Evolutionary conservation across 495 filamentous ascomycete genomes (phyloP), one percentile per base, ranked within the genome.

Genomic region (Umbilicaria muhlenbergii): DNA sequence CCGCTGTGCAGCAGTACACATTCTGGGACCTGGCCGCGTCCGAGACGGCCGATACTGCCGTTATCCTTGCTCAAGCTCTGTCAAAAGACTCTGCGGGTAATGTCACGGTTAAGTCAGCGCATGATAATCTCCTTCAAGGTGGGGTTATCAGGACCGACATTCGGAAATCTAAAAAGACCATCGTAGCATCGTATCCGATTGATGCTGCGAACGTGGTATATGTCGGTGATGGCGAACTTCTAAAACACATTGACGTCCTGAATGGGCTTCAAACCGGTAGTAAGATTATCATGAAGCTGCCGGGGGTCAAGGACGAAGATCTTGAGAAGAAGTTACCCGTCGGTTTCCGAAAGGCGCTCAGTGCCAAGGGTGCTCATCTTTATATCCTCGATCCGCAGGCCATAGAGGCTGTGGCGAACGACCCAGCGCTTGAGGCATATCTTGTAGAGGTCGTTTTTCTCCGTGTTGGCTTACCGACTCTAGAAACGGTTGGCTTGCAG

Each of bases 11-110:
- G 55, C 83, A 96, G 54, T 98, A 87, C 66, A 75, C 77, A 16
- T 94, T 98, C 70, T 98, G 88, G 91, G 84, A 95, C 58, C 60
- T 81, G 14, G 91, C 93, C 49, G 75, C 75, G 56, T 89, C 86
- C 18, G 59, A 62, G 1, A 74, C 79, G 32, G 68, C 65, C 35
- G 66, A 69, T 39, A 78, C 86, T 19, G 74, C 86, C 8, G 56
- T 70, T 16, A 71, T 71, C 33, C 59, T 95, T 24, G 78, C 80
- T 34, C 76, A 77, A 51, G 65, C 91, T 4, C 67, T 96, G 32
- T 80, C 87, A 10, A 66, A 67, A 36, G 81, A 91, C 54, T 80
- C 78, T 0, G 65, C 78, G 1, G 81, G 63, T 61, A 93, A 91
- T 51, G 73, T 98, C 46, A 79, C 80, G 46, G 68, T 80, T 41